Evolutionary conservation across 495 filamentous ascomycete species (phyloP).

Genomic region (Tuber calosporum): DNA sequence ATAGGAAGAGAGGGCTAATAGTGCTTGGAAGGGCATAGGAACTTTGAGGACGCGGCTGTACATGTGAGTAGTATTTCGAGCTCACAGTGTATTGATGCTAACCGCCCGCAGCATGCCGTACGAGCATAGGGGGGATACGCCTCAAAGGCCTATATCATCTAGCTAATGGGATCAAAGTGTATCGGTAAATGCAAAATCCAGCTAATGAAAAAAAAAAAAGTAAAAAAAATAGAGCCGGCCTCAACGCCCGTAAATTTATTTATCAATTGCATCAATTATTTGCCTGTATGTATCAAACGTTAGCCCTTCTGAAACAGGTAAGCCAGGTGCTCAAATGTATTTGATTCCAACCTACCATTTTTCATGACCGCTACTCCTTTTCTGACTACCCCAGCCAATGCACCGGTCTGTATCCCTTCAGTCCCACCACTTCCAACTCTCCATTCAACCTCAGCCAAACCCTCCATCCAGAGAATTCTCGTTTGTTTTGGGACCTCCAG

Average conservation of each 20-base stretch:
- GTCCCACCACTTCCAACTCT: constrained; percentile 79
- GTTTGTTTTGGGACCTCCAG: constrained; percentile 81
- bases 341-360: constrained; percentile 12
- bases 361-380: constrained; percentile 73
- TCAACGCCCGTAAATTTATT: neutral
- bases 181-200: neutral
- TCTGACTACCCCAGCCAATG: constrained; percentile 79
- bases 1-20: neutral
- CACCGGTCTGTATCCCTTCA: constrained; percentile 87
- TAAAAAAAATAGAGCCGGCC: neutral
- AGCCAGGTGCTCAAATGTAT: neutral
- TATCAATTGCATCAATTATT: neutral
- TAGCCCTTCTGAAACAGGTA: neutral
- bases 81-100: neutral
- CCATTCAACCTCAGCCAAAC: constrained; percentile 86
- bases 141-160: neutral
- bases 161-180: neutral
- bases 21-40: neutral
- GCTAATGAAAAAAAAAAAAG: neutral
- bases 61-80: neutral
- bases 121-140: neutral
- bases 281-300: neutral
- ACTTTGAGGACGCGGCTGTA: neutral
- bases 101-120: neutral
- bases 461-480: constrained; percentile 84